Base-by-base conservation (phyloP, 805 yeast genomes). In the Metschnikowia henanensis region DNA sequence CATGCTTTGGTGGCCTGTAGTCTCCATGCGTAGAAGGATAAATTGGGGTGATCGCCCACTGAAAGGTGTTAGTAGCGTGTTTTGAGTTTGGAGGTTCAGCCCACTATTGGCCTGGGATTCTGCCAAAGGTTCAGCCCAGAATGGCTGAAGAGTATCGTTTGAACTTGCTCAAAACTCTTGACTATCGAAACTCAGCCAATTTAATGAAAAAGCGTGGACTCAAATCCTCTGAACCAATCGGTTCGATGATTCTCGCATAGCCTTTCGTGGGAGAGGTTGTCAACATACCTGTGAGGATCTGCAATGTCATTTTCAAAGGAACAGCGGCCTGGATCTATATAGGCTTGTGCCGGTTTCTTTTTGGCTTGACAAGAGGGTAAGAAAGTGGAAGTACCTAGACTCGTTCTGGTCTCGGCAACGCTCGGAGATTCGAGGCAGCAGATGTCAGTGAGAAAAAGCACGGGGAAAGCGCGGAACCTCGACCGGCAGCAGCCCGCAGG, bases 11-110 rank as follows among this genome's bases (percentile, higher is more conserved):
- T 73, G 38, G 69, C 66, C 39, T 70, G 75, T 29, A 81, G 57
- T 39, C 82, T 68, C 83, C 83, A 80, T 15, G 76, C 74, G 59
- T 82, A 82, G 60, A 78, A 81, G 25, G 77, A 70, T 38, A 81
- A 58, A 58, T 80, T 78, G 25, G 87, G 81, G 59, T 76, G 79
- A 8, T 70, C 59, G 23, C 87, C 87, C 49, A 78, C 76, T 50
- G 67, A 6, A 15, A 12, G 6, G 7, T 30, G 55, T 52, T 53
- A 52, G 55, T 51, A 49, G n/a, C n/a, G n/a, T n/a, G n/a, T n/a
- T n/a, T n/a, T n/a, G n/a, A n/a, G n/a, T n/a, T n/a, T n/a, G n/a
- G n/a, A n/a, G n/a, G n/a, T n/a, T n/a, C n/a, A n/a, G n/a, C n/a
- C n/a, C n/a, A n/a, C n/a, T n/a, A n/a, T n/a, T n/a, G n/a, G n/a